These are phyloP conservation scores for Sugiyamaella sp. DNA, from an alignment of 1,139 yeast genomes.

Conservation along the genomic window DNA sequence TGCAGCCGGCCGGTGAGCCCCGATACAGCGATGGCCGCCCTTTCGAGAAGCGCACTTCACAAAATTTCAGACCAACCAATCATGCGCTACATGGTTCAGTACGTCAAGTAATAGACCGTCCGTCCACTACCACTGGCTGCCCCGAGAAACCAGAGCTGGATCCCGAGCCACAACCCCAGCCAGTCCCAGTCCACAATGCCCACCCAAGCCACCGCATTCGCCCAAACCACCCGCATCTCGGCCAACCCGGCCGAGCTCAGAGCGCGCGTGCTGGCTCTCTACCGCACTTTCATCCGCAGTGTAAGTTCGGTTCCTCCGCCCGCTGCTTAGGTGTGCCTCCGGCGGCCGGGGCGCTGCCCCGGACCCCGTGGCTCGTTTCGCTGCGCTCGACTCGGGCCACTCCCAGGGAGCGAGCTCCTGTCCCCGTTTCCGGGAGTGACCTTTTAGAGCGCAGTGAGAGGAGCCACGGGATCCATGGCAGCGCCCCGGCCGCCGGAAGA, in stretches of 20 bases:
- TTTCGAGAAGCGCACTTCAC: too few species aligned
- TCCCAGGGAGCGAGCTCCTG: too few species aligned
- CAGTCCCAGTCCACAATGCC: conserved; percentile 49
- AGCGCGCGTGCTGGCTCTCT: conserved; percentile 65
- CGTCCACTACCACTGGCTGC: neutral
- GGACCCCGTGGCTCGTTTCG: too few species aligned
- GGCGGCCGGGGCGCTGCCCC: neutral
- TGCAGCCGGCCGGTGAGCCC: neutral
- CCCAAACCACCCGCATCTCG: conserved; percentile 76
- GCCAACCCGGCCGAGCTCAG: conserved; percentile 64
- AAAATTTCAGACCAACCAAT: conserved; percentile 12
- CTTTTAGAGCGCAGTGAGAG: too few species aligned
- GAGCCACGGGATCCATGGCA: too few species aligned
- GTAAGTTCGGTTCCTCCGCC: too few species aligned
- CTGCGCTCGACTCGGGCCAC: neutral
- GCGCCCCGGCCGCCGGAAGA: too few species aligned
- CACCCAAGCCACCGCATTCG: conserved; percentile 79
- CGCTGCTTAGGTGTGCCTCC: neutral
- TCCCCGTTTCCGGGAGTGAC: too few species aligned
- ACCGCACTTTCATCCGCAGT: conserved; percentile 71
- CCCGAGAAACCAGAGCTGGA: neutral
- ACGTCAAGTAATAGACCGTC: neutral
- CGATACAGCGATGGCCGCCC: conserved; percentile 3
- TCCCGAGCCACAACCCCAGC: neutral
- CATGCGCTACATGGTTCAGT: conserved; percentile 15